Conservation (phyloP, 2,329 filamentous ascomycete species). For the Penicillium vulpinum region DNA sequence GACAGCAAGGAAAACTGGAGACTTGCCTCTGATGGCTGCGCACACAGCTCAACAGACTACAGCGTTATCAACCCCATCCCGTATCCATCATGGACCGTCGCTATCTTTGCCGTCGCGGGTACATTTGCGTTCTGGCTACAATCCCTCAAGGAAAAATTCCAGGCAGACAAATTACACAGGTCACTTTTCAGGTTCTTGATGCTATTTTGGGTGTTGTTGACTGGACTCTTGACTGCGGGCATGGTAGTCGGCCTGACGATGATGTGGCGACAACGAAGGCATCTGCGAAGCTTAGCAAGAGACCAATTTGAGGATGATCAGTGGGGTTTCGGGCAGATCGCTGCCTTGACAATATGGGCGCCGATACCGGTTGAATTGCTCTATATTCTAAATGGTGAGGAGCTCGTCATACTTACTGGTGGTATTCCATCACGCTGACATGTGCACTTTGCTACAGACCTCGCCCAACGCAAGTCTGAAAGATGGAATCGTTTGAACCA, state of each 20-base stretch:
- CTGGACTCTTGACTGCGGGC: slow-evolving; percentile 1
- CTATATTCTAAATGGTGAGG: slow-evolving; percentile 1
- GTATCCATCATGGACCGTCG: slow-evolving; percentile 3
- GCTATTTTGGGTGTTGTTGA: slow-evolving; percentile 2
- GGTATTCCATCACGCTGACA: neutral
- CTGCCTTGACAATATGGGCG: slow-evolving; percentile 1
- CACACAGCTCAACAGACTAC: slow-evolving; percentile 1
- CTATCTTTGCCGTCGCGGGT: neutral
- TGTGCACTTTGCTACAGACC: neutral
- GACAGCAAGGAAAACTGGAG: slow-evolving; percentile 1
- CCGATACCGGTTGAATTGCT: neutral
- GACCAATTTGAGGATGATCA: slow-evolving; percentile 5
- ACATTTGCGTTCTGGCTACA: slow-evolving; percentile 1
- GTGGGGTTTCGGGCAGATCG: slow-evolving; percentile 5
- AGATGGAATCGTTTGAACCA: neutral
- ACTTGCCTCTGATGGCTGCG: slow-evolving; percentile 4
- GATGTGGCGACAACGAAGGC: slow-evolving; percentile 5
- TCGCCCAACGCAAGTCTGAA: slow-evolving; percentile 1
- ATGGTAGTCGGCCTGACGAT: slow-evolving; percentile 2
- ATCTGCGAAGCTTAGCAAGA: slow-evolving; percentile 3
- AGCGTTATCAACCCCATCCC: slow-evolving; percentile 1
- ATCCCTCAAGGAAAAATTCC: neutral
- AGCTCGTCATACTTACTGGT: neutral
- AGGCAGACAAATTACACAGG: neutral
- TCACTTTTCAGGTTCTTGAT: neutral